Percentiles rank a stretch among this genome's conserved stretches.
Evolutionary conservation across 228 moss, liverwort and hornwort species (phyloP).

Genomic region (Sphagnum magellanicum): DNA sequence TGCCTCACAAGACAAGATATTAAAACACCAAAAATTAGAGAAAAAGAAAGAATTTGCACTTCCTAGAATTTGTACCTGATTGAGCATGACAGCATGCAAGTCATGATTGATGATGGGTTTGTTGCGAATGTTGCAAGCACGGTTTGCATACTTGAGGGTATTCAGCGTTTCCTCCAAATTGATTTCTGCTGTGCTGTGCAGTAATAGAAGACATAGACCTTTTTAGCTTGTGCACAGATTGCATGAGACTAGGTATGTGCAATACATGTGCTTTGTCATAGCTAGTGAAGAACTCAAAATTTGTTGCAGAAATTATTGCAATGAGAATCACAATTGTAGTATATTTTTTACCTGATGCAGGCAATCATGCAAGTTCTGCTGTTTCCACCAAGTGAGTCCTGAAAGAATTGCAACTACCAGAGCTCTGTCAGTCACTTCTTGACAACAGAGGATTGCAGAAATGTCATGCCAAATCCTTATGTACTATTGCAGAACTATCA

Average conservation of each 20-base stretch:
- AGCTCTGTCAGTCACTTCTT: not conserved
- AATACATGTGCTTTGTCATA: too few species aligned
- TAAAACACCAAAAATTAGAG: not conserved
- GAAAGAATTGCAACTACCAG: conserved; percentile 1
- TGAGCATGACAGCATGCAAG: conserved; percentile 65
- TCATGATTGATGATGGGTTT: conserved; percentile 88
- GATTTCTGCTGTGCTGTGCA: conserved; percentile 31
- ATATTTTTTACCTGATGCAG: conserved; percentile 33
- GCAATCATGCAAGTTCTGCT: conserved; percentile 56
- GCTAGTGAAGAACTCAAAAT: too few species aligned
- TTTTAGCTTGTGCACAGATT: conserved; percentile 1
- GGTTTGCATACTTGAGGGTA: conserved; percentile 84
- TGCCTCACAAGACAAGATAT: not conserved
- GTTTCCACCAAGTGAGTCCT: conserved; percentile 53
- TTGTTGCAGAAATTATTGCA: too few species aligned
- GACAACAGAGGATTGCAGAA: not conserved
- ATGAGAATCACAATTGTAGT: not conserved
- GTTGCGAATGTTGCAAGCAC: conserved; percentile 89
- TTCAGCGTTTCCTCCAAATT: conserved; percentile 48
- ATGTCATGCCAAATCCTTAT: not conserved
- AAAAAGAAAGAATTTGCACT: conserved; percentile 46
- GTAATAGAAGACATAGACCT: not conserved
- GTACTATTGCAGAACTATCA: not conserved
- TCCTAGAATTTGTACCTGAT: conserved; percentile 64
- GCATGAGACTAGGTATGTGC: not conserved